Evolutionary conservation across 306 rosid species (phyloP).

Genomic region (Fragaria iinumae): DNA sequence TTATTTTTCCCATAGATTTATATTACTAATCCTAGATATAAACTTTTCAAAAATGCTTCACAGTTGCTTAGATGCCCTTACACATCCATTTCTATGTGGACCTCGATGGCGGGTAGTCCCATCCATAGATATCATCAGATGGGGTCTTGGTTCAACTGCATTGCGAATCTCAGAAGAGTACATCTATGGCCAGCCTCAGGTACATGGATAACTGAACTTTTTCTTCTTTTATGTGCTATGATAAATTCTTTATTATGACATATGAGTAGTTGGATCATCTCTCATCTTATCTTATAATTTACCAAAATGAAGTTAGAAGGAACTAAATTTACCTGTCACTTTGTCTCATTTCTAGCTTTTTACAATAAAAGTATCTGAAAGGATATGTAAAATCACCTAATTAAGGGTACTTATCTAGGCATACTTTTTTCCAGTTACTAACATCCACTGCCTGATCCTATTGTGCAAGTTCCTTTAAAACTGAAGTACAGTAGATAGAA

Average conservation of each 20-base stretch:
- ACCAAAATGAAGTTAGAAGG: neutral
- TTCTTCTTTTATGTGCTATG: neutral
- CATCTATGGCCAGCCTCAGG: conserved; percentile 91
- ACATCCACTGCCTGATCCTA: neutral
- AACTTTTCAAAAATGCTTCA: conserved; percentile 22
- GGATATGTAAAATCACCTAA: neutral
- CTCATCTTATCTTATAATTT: neutral
- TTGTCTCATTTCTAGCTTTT: neutral
- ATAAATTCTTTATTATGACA: neutral
- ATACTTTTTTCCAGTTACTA: neutral
- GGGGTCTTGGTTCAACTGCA: conserved; percentile 97
- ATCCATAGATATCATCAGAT: conserved; percentile 82
- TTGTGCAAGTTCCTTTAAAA: neutral
- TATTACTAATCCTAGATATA: conserved; percentile 1
- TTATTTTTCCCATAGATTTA: neutral
- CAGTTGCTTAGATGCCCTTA: conserved; percentile 97
- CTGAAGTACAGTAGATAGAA: neutral
- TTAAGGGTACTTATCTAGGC: neutral
- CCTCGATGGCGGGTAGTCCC: conserved; percentile 96
- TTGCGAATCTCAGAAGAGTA: conserved; percentile 87
- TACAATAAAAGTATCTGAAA: neutral
- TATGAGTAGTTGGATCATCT: neutral
- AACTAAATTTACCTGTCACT: neutral
- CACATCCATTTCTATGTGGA: conserved; percentile 97
- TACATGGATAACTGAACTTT: conserved; percentile 23